phyloP scores from a whole-genome alignment of 1,284 basidiomycete genomes.

The Xanthoconium separans region DNA sequence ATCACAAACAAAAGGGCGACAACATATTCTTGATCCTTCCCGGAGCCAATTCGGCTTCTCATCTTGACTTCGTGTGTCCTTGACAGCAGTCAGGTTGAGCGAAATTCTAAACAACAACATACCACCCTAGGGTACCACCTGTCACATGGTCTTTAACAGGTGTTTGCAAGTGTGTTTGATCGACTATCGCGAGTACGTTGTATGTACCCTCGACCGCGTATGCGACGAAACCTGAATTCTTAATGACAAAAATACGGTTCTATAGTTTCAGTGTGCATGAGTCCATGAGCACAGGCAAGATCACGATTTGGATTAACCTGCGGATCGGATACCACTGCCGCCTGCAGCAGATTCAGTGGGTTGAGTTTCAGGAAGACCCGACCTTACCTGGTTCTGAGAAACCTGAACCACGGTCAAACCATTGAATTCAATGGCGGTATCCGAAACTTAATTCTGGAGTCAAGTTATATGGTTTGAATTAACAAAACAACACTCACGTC shows the following conservation, averaged over 20 bases:
- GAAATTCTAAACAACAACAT: slow-evolving; percentile 8
- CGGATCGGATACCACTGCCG: slow-evolving; percentile 75
- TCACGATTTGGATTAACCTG: slow-evolving; percentile 36
- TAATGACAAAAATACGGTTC: slow-evolving; percentile 79
- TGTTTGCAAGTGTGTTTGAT: slow-evolving; percentile 72
- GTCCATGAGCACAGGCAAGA: neutral
- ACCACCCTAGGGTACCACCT: slow-evolving; percentile 56
- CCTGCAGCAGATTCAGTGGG: slow-evolving; percentile 36
- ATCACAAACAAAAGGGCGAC: slow-evolving; percentile 68
- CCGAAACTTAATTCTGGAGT: slow-evolving; percentile 52
- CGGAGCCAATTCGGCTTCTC: slow-evolving; percentile 51
- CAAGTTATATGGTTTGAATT: neutral
- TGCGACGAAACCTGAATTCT: slow-evolving; percentile 74
- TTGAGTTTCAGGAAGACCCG: neutral
- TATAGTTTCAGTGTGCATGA: slow-evolving; percentile 14
- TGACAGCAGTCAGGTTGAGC: slow-evolving; percentile 2
- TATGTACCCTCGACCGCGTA: slow-evolving; percentile 74
- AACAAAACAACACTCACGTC: slow-evolving; percentile 45
- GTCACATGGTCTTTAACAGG: slow-evolving; percentile 63
- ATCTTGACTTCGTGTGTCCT: slow-evolving; percentile 73
- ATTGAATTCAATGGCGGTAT: slow-evolving; percentile 74
- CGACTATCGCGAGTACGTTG: slow-evolving; percentile 72
- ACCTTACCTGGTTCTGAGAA: slow-evolving; percentile 63
- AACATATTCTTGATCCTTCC: slow-evolving; percentile 58
- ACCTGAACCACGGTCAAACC: slow-evolving; percentile 79